A percentile compares a stretch with the other conserved stretches of the same genome.
Conservation (phyloP, 2,329 filamentous ascomycete species). For the Pestalotiopsis sp. region DNA sequence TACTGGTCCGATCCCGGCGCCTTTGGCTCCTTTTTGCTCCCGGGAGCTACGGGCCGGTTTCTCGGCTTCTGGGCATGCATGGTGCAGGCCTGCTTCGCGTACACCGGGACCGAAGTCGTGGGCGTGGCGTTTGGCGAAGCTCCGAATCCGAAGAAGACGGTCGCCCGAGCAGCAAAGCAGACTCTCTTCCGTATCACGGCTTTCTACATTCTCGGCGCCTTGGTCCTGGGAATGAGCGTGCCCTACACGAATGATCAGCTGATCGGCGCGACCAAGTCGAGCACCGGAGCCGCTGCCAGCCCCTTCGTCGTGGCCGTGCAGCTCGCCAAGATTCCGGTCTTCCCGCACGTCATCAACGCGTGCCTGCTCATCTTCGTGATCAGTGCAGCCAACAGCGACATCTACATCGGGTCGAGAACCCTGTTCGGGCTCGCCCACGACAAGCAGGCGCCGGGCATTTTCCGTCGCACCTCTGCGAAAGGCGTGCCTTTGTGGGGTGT, state of each 20-base stretch:
- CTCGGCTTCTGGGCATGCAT: constrained; percentile 61
- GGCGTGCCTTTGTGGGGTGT: constrained; percentile 66
- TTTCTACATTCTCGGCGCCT: constrained; percentile 66
- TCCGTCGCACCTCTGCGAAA: constrained; percentile 50
- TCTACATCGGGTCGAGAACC: constrained; percentile 58
- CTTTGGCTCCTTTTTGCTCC: constrained; percentile 51
- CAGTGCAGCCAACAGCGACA: constrained; percentile 59
- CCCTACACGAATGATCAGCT: constrained; percentile 56
- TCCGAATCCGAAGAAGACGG: constrained; percentile 63
- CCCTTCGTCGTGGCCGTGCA: constrained; percentile 56
- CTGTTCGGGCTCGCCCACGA: constrained; percentile 58
- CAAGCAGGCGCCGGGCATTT: constrained; percentile 50
- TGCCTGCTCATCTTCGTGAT: constrained; percentile 58
- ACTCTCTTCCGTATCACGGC: constrained; percentile 66
- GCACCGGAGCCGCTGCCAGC: constrained; percentile 47
- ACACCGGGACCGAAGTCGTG: constrained; percentile 63
- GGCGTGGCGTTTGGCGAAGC: constrained; percentile 52
- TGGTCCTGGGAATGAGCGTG: constrained; percentile 62
- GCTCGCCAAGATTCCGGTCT: constrained; percentile 46
- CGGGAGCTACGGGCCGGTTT: constrained; percentile 58
- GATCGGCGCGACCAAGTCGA: constrained; percentile 1
- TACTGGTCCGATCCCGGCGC: constrained; percentile 52
- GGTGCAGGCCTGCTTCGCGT: constrained; percentile 56
- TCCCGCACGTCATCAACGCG: constrained; percentile 62
- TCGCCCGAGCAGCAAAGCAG: constrained; percentile 68